phyloP scores from a whole-genome alignment of 306 rosid genomes.

The Casuarina glauca region DNA sequence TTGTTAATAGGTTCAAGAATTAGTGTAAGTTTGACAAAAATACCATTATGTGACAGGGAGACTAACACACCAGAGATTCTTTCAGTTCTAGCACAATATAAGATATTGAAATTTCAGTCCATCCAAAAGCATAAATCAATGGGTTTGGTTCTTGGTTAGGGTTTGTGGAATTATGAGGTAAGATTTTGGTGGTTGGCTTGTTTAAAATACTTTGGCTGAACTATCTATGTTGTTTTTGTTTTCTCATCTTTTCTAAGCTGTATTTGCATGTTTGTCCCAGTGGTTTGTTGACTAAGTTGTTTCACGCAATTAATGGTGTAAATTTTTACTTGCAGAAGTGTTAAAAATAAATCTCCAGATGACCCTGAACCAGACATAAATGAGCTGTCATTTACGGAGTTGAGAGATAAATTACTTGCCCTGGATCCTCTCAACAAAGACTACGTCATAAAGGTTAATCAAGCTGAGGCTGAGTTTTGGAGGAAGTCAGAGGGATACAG shows the following conservation, averaged over 20 bases:
- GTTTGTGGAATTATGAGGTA: background rate
- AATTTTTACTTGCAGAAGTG: constrained; percentile 50
- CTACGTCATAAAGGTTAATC: constrained; percentile 71
- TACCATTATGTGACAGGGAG: background rate
- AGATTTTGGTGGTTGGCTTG: background rate
- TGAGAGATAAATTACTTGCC: constrained; percentile 82
- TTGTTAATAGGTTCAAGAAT: background rate
- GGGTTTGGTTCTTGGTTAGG: no score
- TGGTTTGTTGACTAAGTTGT: constrained; percentile 23
- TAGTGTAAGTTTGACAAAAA: background rate
- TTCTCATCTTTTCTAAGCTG: constrained; percentile 12
- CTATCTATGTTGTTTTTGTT: background rate
- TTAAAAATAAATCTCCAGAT: constrained; percentile 36
- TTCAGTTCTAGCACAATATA: no score
- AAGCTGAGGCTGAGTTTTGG: constrained; percentile 99
- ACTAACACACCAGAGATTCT: background rate
- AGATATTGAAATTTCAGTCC: no score
- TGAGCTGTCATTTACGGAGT: constrained; percentile 86
- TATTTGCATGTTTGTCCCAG: constrained; percentile 11
- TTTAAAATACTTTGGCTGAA: background rate
- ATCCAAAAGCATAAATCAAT: no score
- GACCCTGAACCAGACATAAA: constrained; percentile 52
- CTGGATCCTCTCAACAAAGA: constrained; percentile 83
- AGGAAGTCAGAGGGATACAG: constrained; percentile 89
- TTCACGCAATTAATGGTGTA: constrained; percentile 18